Conservation (phyloP, 2,329 filamentous ascomycete genomes). For the Hymenotorrendiella dingleyae region DNA sequence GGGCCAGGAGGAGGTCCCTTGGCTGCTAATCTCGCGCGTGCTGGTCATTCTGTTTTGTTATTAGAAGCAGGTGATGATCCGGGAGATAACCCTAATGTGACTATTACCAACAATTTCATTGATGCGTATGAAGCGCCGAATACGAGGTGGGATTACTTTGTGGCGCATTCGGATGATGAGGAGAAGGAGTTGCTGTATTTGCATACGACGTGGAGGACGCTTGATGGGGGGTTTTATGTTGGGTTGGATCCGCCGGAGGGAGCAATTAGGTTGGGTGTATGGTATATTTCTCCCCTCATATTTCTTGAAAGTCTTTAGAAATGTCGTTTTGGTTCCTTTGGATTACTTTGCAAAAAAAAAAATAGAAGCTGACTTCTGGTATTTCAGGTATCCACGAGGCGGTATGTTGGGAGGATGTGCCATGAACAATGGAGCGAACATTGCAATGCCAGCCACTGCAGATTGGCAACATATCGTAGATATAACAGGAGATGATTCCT, state of each 20-base stretch:
- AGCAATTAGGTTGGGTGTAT: constrained; percentile 30
- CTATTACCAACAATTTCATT: neutral
- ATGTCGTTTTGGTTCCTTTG: neutral
- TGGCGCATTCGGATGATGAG: constrained; percentile 11
- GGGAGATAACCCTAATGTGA: constrained; percentile 24
- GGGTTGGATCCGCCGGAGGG: constrained; percentile 27
- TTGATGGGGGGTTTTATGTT: constrained; percentile 19
- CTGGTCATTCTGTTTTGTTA: constrained; percentile 44
- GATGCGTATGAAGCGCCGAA: constrained; percentile 38
- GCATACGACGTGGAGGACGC: constrained; percentile 31
- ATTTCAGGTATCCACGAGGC: constrained; percentile 27
- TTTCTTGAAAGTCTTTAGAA: too few relatives aligned
- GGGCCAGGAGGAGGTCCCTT: constrained; percentile 45
- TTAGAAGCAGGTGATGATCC: constrained; percentile 49
- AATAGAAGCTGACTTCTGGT: neutral
- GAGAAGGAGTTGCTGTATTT: constrained; percentile 8
- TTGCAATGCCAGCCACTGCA: constrained; percentile 34
- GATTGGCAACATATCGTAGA: constrained; percentile 38
- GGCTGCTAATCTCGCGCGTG: constrained; percentile 43
- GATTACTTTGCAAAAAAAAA: too few relatives aligned
- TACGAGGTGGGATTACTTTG: constrained; percentile 44
- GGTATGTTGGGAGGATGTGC: constrained; percentile 35
- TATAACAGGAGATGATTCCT: constrained; percentile 39
- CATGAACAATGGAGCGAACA: constrained; percentile 33
- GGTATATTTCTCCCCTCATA: constrained; percentile 25